These are phyloP conservation scores for Trametes gibbosa DNA, from an alignment of 768 basidiomycete genomes.

Conservation along the genomic window DNA sequence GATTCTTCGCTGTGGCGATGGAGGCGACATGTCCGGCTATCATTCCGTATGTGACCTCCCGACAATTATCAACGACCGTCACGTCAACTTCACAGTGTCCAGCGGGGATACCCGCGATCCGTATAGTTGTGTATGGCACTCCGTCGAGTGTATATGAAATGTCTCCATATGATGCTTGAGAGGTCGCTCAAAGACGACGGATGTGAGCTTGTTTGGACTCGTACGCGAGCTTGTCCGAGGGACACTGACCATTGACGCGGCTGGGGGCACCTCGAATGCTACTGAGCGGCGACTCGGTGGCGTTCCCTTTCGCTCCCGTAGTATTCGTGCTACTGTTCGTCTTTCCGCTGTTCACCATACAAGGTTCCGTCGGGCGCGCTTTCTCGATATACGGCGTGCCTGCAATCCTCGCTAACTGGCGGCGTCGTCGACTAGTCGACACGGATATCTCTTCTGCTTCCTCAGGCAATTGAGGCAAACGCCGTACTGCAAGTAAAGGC, in stretches of 20 bases:
- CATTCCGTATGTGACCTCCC: slow-evolving; percentile 3
- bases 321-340: too few relatives aligned
- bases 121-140: neutral
- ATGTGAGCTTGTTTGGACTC: neutral
- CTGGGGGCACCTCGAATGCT: too few relatives aligned
- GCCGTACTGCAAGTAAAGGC: neutral
- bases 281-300: too few relatives aligned
- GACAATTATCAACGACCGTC: neutral
- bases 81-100: slow-evolving; percentile 3
- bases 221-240: too few relatives aligned
- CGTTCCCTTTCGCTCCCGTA: too few relatives aligned
- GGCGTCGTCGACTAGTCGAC: too few relatives aligned
- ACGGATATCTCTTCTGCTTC: neutral
- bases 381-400: too few relatives aligned
- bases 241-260: too few relatives aligned
- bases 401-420: too few relatives aligned
- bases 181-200: neutral
- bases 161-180: neutral
- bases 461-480: neutral
- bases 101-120: neutral
- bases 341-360: too few relatives aligned
- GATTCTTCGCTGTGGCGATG: neutral
- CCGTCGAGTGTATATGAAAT: neutral
- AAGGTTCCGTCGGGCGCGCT: too few relatives aligned
- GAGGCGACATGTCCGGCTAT: slow-evolving; percentile 9